Evolutionary conservation across 2,329 filamentous ascomycete species (phyloP).

Genomic region (Elsinoe batatas): DNA sequence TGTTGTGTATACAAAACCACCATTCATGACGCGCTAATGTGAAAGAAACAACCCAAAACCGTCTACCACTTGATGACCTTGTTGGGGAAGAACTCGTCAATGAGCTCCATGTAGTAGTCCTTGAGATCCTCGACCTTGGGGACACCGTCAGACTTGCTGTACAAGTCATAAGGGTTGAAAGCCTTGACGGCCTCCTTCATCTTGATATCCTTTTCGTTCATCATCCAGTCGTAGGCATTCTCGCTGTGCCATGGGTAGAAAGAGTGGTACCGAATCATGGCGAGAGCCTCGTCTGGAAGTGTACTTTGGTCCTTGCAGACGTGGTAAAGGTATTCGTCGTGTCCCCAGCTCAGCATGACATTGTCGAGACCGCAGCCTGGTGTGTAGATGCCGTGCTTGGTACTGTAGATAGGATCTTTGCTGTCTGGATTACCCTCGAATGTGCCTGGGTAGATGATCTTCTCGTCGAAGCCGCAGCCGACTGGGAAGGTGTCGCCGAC

Average conservation of each 20-base stretch:
- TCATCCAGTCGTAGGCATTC: slow-evolving; percentile 70
- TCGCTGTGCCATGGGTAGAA: slow-evolving; percentile 88
- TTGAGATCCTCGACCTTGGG: slow-evolving; percentile 70
- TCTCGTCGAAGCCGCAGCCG: slow-evolving; percentile 62
- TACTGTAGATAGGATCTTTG: slow-evolving; percentile 60
- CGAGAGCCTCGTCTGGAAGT: slow-evolving; percentile 70
- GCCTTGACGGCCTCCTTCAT: slow-evolving; percentile 74
- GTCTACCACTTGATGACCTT: slow-evolving; percentile 58
- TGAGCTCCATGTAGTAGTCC: slow-evolving; percentile 64
- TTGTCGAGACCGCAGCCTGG: slow-evolving; percentile 75
- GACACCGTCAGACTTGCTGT: slow-evolving; percentile 80
- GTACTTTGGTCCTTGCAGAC: slow-evolving; percentile 73
- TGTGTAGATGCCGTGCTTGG: slow-evolving; percentile 69
- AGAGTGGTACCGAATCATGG: slow-evolving; percentile 88
- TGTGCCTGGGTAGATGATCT: slow-evolving; percentile 71
- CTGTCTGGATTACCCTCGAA: slow-evolving; percentile 70
- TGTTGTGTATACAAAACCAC: background rate
- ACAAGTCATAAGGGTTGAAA: slow-evolving; percentile 86
- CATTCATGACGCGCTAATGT: background rate
- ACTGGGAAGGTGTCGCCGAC: slow-evolving; percentile 80
- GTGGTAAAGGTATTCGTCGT: slow-evolving; percentile 81
- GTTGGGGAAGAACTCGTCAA: slow-evolving; percentile 57
- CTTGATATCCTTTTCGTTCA: slow-evolving; percentile 69
- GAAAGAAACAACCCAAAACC: background rate
- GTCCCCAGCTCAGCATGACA: slow-evolving; percentile 82